Percentiles rank a stretch among this genome's conserved stretches.
Evolutionary conservation across 1,139 yeast genomes (phyloP).

Genomic region (Kodamaea sp.): DNA sequence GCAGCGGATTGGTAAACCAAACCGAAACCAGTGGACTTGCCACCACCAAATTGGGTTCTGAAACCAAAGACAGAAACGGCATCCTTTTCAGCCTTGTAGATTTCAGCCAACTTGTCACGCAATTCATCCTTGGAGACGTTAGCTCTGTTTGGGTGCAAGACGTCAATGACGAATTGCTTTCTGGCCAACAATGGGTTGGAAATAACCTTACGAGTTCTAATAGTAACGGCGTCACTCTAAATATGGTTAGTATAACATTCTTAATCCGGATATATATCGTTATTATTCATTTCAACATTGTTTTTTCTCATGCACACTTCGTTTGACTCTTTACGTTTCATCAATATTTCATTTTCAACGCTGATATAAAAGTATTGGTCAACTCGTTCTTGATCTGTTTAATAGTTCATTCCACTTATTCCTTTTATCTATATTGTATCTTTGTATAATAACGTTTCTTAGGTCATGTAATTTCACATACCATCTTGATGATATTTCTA

Average conservation of each 20-base stretch:
- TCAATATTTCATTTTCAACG: neutral
- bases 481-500: slow-evolving; percentile 31
- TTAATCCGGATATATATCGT: neutral
- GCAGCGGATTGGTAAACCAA: slow-evolving; percentile 97
- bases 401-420: too few species aligned
- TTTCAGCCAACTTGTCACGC: slow-evolving; percentile 94
- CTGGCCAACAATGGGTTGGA: slow-evolving; percentile 99
- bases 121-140: slow-evolving; percentile 99
- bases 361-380: too few species aligned
- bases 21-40: slow-evolving; percentile 99
- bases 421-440: too few species aligned
- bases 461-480: slow-evolving; percentile 17
- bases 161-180: slow-evolving; percentile 99
- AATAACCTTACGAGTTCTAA: slow-evolving; percentile 99
- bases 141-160: slow-evolving; percentile 99
- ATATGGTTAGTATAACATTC: slow-evolving; percentile 29
- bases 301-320: too few species aligned
- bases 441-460: too few species aligned
- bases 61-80: slow-evolving; percentile 98
- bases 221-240: slow-evolving; percentile 97
- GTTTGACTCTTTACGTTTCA: neutral
- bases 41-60: slow-evolving; percentile 99
- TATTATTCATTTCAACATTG: neutral
- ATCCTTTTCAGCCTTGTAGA: slow-evolving; percentile 98
- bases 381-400: too few species aligned